phyloP scores from a whole-genome alignment of 768 basidiomycete species.

The Clitopilus hobsonii region DNA sequence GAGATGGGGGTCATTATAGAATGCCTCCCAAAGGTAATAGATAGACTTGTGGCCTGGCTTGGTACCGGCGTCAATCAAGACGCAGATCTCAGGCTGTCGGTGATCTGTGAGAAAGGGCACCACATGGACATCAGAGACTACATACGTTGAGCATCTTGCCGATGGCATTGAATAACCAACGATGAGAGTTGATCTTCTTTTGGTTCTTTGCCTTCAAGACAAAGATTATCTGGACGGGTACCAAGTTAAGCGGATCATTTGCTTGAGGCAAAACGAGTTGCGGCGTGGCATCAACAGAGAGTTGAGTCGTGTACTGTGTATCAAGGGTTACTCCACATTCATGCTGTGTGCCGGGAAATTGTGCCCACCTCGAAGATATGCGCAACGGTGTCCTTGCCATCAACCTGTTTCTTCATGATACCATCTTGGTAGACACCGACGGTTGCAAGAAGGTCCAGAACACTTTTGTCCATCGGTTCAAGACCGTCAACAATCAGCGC shows the following conservation, averaged over 20 bases:
- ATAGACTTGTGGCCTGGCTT: constrained; percentile 96
- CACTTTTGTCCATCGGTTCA: constrained; percentile 93
- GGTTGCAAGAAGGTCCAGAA: constrained; percentile 84
- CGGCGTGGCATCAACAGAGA: constrained; percentile 88
- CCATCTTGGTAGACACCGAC: constrained; percentile 94
- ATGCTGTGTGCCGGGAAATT: not conserved
- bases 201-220: constrained; percentile 92
- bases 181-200: constrained; percentile 94
- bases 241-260: constrained; percentile 87
- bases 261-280: constrained; percentile 87
- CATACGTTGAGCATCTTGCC: constrained; percentile 72
- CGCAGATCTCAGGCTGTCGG: constrained; percentile 80
- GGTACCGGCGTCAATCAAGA: constrained; percentile 92
- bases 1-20: constrained; percentile 73
- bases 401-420: constrained; percentile 89
- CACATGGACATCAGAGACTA: not conserved
- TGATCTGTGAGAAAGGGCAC: not conserved
- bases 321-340: constrained; percentile 5
- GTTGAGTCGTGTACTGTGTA: constrained; percentile 87
- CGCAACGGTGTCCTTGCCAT: constrained; percentile 84
- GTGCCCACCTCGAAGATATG: constrained; percentile 86
- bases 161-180: constrained; percentile 95
- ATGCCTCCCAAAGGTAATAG: constrained; percentile 92
- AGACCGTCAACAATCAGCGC: constrained; percentile 91
- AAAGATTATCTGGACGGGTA: constrained; percentile 89